phyloP scores from a whole-genome alignment of 106 monocot species.

The Hemerocallis citrina region DNA sequence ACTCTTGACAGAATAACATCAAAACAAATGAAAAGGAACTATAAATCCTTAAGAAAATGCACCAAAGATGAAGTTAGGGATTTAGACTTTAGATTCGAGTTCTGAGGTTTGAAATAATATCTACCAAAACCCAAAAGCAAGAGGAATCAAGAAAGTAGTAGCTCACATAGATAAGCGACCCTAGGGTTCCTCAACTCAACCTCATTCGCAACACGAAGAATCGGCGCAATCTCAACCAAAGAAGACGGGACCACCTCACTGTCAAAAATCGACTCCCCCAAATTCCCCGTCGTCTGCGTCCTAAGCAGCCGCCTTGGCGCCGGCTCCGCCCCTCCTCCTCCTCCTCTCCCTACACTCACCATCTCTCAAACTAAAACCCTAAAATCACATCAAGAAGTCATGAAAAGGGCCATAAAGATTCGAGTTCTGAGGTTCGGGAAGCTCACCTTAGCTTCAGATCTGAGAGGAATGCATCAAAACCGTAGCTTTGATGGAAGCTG shows the following conservation, averaged over 20 bases:
- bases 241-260: slow-evolving; percentile 97
- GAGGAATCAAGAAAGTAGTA: background rate
- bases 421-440: too few species aligned
- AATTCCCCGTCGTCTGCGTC: slow-evolving; percentile 81
- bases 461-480: too few species aligned
- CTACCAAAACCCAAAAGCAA: background rate
- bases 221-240: slow-evolving; percentile 77
- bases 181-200: slow-evolving; percentile 76
- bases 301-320: slow-evolving; percentile 45
- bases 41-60: too few species aligned
- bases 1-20: too few species aligned
- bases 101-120: too few species aligned
- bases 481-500: too few species aligned
- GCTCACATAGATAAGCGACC: slow-evolving; percentile 92
- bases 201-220: slow-evolving; percentile 94
- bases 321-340: slow-evolving; percentile 37
- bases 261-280: slow-evolving; percentile 79
- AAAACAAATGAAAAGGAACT: too few species aligned
- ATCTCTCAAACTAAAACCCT: slow-evolving; percentile 11
- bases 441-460: too few species aligned
- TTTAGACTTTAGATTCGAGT: too few species aligned
- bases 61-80: too few species aligned
- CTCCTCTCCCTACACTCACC: slow-evolving; percentile 28
- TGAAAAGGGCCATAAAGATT: background rate
- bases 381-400: background rate